phyloP scores from a whole-genome alignment of 768 basidiomycete species.

The Pleurotus tuber-regium region DNA sequence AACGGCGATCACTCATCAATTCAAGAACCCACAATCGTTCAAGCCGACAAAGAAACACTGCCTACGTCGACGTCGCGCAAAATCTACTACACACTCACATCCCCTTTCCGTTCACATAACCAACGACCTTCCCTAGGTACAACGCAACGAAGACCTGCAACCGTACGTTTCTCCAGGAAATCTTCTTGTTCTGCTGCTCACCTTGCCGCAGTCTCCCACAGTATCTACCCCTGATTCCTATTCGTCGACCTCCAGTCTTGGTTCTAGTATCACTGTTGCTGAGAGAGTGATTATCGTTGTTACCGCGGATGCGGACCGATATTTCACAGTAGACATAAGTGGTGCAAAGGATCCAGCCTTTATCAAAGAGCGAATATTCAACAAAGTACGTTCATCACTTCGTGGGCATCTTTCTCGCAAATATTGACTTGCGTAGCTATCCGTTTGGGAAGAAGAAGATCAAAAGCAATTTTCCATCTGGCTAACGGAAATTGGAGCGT shows the following conservation, averaged over 20 bases:
- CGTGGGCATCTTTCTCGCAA: conserved; percentile 6
- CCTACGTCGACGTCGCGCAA: neutral
- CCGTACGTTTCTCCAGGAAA: conserved; percentile 27
- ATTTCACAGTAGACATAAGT: conserved; percentile 69
- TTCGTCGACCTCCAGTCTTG: conserved; percentile 23
- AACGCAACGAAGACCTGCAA: conserved; percentile 28
- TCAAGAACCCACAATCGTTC: conserved; percentile 15
- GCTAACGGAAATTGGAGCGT: conserved; percentile 83
- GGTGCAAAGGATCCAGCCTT: conserved; percentile 60
- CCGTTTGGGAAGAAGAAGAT: conserved; percentile 80
- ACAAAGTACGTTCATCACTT: conserved; percentile 51
- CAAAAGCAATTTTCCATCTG: conserved; percentile 76
- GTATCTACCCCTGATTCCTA: conserved; percentile 33
- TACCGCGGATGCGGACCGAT: conserved; percentile 75
- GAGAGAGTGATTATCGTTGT: conserved; percentile 59
- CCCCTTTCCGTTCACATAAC: neutral
- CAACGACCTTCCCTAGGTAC: conserved; percentile 10
- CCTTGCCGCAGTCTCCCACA: conserved; percentile 36
- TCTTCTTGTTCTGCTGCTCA: conserved; percentile 21
- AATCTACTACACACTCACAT: neutral
- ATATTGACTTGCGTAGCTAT: conserved; percentile 44
- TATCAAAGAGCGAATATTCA: conserved; percentile 79
- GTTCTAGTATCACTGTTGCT: conserved; percentile 27
- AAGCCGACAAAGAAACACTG: neutral
- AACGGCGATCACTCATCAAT: conserved; percentile 32